Evolutionary conservation across 768 basidiomycete species (phyloP).

Genomic region (Mycena belliarum): DNA sequence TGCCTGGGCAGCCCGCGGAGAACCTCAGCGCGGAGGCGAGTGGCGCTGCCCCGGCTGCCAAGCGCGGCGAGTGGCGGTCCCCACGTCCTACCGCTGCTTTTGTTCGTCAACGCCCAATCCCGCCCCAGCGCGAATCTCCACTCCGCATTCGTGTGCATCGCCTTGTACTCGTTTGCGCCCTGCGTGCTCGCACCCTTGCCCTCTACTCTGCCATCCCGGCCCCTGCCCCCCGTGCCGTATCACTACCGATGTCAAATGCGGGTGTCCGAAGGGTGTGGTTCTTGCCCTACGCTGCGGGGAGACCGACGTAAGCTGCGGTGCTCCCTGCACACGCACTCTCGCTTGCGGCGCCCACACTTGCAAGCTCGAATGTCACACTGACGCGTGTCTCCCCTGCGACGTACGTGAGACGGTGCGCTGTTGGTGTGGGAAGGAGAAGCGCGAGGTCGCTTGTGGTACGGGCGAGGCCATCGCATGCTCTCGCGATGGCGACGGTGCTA

Average conservation of each 20-base stretch:
- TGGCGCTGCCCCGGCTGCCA: constrained; percentile 98
- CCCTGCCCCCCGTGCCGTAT: constrained; percentile 94
- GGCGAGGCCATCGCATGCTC: constrained; percentile 45
- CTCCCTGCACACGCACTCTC: constrained; percentile 48
- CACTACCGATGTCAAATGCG: constrained; percentile 74
- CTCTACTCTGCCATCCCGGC: constrained; percentile 88
- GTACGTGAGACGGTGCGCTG: constrained; percentile 59
- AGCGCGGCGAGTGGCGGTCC: constrained; percentile 66
- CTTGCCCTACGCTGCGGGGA: constrained; percentile 62
- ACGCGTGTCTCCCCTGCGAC: constrained; percentile 67
- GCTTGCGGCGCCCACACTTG: constrained; percentile 77
- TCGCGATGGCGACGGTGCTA: constrained; percentile 39
- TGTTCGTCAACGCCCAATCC: constrained; percentile 78
- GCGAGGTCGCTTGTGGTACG: constrained; percentile 66
- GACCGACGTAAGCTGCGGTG: constrained; percentile 44
- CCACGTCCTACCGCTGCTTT: constrained; percentile 79
- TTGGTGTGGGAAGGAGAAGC: constrained; percentile 76
- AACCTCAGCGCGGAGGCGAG: constrained; percentile 60
- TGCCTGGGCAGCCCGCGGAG: constrained; percentile 73
- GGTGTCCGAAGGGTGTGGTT: constrained; percentile 65
- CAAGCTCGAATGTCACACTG: constrained; percentile 69
- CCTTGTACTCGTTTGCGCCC: constrained; percentile 62
- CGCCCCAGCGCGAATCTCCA: constrained; percentile 64
- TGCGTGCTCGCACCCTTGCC: constrained; percentile 80
- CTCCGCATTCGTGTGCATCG: constrained; percentile 76